Evolutionary conservation across 2,329 filamentous ascomycete species (phyloP), one percentile per base, ranked within the genome.

Genomic region (Thelonectria discophora): DNA sequence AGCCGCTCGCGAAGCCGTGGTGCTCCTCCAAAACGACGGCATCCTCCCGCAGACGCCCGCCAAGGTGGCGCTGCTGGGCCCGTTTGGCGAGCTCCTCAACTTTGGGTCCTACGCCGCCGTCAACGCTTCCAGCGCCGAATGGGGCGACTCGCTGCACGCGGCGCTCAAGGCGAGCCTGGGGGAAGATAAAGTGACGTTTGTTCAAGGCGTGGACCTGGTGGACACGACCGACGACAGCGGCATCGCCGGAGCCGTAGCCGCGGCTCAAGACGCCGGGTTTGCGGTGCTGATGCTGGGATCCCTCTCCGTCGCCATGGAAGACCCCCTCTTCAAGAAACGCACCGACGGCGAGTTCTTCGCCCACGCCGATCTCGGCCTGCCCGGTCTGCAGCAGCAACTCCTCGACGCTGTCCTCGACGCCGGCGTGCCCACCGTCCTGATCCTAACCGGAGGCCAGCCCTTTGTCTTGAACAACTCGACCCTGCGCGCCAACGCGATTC

Each of bases 11-110:
- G 63, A 67, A 30, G 61, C 59, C 5, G 55, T 88, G 15, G 86
- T 89, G 2, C 80, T 90, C n/a, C 76, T 90, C 40, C 88, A 89
- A 75, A 90, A 90, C 62, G 81, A 87, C 32, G 79, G 81, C 12
- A 76, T 78, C 18, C 74, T 86, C 2, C 77, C 90, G 1, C 86
- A 88, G 5, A 72, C 85, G 7, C 79, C 64, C 1, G 34, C 57
- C 6, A 68, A 66, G 59, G 57, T 57, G 0, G 69, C 60, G 32
- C 56, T 58, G 50, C 62, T 72, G 0, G 68, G 68, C 1, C 65
- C 74, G 5, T 69, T 77, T 55, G 73, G 74, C 3, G 69, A 75
- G 15, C 62, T 68, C 1, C 59, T 66, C 32, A 68, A 68, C 50
- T 55, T 57, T 42, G 64, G 65, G 2, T 66, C 65, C 2, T 68